Evolutionary conservation across 2,329 filamentous ascomycete genomes (phyloP).

Genomic region (Pyrenophora seminiperda): DNA sequence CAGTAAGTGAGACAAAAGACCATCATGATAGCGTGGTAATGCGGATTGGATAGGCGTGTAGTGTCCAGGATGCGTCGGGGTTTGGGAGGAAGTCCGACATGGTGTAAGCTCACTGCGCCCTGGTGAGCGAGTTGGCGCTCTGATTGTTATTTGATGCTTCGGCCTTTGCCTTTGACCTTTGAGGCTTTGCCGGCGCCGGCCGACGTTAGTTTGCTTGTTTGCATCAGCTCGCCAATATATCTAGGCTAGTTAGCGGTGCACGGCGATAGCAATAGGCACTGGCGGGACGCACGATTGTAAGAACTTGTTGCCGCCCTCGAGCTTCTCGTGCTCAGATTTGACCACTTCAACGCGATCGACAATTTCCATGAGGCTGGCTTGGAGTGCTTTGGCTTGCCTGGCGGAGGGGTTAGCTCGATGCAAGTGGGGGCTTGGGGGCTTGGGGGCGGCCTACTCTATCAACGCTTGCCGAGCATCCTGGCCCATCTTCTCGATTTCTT

Average conservation of each 20-base stretch:
- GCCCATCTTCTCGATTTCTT: constrained; percentile 86
- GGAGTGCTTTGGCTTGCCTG: constrained; percentile 86
- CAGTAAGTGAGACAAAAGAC: constrained; percentile 38
- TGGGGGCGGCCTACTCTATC: constrained; percentile 56
- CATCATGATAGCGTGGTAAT: constrained; percentile 43
- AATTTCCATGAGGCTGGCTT: constrained; percentile 86
- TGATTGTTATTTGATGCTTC: constrained; percentile 46
- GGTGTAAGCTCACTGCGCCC: constrained; percentile 22
- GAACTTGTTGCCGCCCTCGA: constrained; percentile 96
- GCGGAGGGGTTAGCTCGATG: constrained; percentile 16
- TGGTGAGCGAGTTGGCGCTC: constrained; percentile 22
- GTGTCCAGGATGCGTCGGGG: constrained; percentile 41
- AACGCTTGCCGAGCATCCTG: constrained; percentile 73
- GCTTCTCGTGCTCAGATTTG: constrained; percentile 91
- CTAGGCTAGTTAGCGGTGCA: constrained; percentile 55
- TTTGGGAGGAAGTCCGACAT: constrained; percentile 35
- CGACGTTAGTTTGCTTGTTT: constrained; percentile 66
- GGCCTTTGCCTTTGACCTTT: constrained; percentile 52
- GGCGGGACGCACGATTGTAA: constrained; percentile 66
- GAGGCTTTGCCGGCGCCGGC: constrained; percentile 57
- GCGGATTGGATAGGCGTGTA: constrained; percentile 31
- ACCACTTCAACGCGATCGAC: constrained; percentile 95
- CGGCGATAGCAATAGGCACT: not conserved
- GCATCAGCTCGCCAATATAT: constrained; percentile 96
- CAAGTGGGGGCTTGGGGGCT: constrained; percentile 2